Evolutionary conservation across 108 stramenopile species (phyloP).

Genomic region (Cyclotella atomus): DNA sequence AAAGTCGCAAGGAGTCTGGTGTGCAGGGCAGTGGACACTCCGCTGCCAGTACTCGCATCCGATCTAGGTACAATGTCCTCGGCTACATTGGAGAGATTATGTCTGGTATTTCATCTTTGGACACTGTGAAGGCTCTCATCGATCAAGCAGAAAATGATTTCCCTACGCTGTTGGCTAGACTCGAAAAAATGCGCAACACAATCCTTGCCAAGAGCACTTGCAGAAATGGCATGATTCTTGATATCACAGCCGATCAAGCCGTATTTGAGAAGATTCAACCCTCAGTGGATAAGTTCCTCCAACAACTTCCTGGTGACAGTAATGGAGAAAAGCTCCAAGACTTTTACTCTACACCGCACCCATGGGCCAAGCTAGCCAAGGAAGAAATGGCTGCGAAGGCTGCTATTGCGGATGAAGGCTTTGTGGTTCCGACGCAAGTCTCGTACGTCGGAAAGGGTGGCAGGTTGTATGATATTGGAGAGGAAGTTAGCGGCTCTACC

Average conservation of each 20-base stretch:
- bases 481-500: slow-evolving; percentile 77
- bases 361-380: slow-evolving; percentile 81
- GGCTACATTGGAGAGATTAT: slow-evolving; percentile 92
- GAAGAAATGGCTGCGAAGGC: slow-evolving; percentile 72
- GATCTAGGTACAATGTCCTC: slow-evolving; percentile 82
- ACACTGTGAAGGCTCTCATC: slow-evolving; percentile 75
- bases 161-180: slow-evolving; percentile 80
- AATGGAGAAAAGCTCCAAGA: slow-evolving; percentile 67
- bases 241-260: slow-evolving; percentile 88
- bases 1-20: slow-evolving; percentile 70
- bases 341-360: slow-evolving; percentile 77
- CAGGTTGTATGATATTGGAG: slow-evolving; percentile 82
- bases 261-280: slow-evolving; percentile 77
- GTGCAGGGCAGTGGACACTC: slow-evolving; percentile 87
- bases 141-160: slow-evolving; percentile 94
- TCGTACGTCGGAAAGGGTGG: slow-evolving; percentile 95
- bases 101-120: slow-evolving; percentile 87
- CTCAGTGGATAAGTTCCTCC: slow-evolving; percentile 70
- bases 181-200: slow-evolving; percentile 85
- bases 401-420: slow-evolving; percentile 86
- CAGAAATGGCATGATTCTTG: slow-evolving; percentile 88
- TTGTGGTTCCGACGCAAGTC: slow-evolving; percentile 95
- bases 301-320: slow-evolving; percentile 72
- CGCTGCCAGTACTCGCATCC: slow-evolving; percentile 78
- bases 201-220: slow-evolving; percentile 73